Conservation (phyloP, 805 yeast species). For the Kuraishia piskuri region DNA sequence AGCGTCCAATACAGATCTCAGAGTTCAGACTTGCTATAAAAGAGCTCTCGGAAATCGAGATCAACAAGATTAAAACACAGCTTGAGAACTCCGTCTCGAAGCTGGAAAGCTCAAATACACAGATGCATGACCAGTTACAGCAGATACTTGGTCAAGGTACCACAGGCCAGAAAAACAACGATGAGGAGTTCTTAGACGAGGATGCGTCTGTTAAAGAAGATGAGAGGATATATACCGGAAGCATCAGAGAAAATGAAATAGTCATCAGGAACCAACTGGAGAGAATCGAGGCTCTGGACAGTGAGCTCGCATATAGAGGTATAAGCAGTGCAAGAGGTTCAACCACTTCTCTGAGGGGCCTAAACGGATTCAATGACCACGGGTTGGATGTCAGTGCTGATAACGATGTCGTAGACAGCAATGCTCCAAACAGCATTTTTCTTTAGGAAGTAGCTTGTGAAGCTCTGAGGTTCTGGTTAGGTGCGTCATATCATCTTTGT, state of each 20-base stretch:
- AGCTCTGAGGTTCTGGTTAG: too few species aligned
- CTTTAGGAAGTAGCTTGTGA: constrained; percentile 8
- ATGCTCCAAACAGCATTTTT: constrained; percentile 25
- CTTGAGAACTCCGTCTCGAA: constrained; percentile 35
- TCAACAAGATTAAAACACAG: constrained; percentile 22
- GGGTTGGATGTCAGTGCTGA: constrained; percentile 21
- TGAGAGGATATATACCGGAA: constrained; percentile 40
- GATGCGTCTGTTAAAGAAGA: constrained; percentile 37
- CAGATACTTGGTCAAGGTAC: constrained; percentile 13
- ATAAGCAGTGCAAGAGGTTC: neutral
- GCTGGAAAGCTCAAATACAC: constrained; percentile 37
- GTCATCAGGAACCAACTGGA: constrained; percentile 45
- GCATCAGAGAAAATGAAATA: constrained; percentile 44
- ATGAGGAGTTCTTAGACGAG: constrained; percentile 24
- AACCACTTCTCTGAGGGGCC: neutral
- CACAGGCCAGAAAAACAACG: constrained; percentile 6
- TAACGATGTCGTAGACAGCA: constrained; percentile 25
- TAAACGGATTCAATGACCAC: neutral
- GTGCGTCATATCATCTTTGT: neutral
- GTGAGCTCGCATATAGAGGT: constrained; percentile 27
- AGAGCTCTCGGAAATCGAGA: constrained; percentile 34
- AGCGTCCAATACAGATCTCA: constrained; percentile 16
- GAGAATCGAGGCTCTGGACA: constrained; percentile 34
- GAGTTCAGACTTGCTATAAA: constrained; percentile 21
- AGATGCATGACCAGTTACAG: constrained; percentile 34